These are phyloP conservation scores for Candida taoyuanica DNA, from an alignment of 805 yeast genomes.

Conservation along the genomic window DNA sequence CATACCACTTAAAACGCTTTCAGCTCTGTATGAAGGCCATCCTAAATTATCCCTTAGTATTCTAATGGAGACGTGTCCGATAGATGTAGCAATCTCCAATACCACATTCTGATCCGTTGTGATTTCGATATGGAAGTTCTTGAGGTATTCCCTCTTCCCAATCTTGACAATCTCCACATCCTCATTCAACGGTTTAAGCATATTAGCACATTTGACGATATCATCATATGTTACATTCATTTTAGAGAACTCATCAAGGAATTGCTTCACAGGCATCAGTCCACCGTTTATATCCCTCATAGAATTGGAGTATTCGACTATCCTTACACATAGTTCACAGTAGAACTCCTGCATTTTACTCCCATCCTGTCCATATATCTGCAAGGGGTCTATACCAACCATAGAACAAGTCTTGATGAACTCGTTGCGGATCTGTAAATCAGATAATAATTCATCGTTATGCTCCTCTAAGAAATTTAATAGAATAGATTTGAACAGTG, in stretches of 20 bases:
- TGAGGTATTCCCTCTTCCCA: conserved; percentile 43
- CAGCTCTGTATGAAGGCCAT: conserved; percentile 66
- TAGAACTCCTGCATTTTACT: conserved; percentile 43
- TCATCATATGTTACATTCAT: conserved; percentile 41
- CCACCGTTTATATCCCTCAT: conserved; percentile 82
- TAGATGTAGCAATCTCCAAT: conserved; percentile 67
- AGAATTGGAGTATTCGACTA: conserved; percentile 70
- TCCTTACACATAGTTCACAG: conserved; percentile 64
- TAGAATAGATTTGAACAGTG: conserved; percentile 72
- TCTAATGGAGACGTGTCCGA: conserved; percentile 67
- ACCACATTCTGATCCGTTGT: conserved; percentile 66
- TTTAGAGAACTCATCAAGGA: conserved; percentile 34
- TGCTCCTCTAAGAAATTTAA: conserved; percentile 72
- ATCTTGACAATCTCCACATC: conserved; percentile 64
- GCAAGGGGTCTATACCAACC: conserved; percentile 80
- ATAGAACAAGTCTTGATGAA: conserved; percentile 72
- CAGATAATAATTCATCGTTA: conserved; percentile 57
- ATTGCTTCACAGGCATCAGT: conserved; percentile 56
- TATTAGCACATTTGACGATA: conserved; percentile 48
- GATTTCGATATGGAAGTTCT: conserved; percentile 59
- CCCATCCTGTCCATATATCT: conserved; percentile 30
- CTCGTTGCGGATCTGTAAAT: conserved; percentile 61
- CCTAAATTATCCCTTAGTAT: conserved; percentile 67
- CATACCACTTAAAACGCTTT: conserved; percentile 69
- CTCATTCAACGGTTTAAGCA: conserved; percentile 56